Evolutionary conservation across 768 basidiomycete species (phyloP), one percentile per base, ranked within the genome.

Genomic region (Cystofilobasidium capitatum): DNA sequence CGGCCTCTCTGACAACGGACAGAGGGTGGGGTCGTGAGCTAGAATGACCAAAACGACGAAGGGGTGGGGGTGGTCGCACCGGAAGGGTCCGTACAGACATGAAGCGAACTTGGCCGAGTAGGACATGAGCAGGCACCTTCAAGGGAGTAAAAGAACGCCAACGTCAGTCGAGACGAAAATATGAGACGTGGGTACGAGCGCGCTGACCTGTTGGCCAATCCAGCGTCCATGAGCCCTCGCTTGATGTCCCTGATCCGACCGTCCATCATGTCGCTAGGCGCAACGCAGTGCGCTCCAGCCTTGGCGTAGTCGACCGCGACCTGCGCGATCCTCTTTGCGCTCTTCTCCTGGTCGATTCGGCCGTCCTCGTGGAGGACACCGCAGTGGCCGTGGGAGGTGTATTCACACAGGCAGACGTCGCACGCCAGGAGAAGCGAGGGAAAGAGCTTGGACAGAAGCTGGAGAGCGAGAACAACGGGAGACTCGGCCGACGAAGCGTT

Each of bases 221-320:
- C 91, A 49, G 82, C 82, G 68, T 89, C 86, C 68, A 97, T 89
- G 64, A 99, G 80, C 3, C 81, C 83, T 42, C 84, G 81, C 77
- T 99, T 99, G 78, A 99, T 98, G 17, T 85, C 85, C 70, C 83
- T 85, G 70, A 99, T 85, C 24, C 94, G 82, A 0, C 94, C 96
- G 75, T 99, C 96, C 92, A 98, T 98, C 96, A 99, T 99, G 77
- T 98, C 96, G 74, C 92, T 96, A 9, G 96, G 96, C 1, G 96
- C 96, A 66, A 99, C 93, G 74, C 91, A 91, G 77, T 98, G 91
- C 0, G 91, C 96, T n/a, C 96, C 96, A 0, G 96, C 96, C 63
- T 82, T 81, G 0, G 93, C 96, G 71, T 99, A 99, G 74, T 83
- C 85, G 55, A 98, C 81, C 0, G 96, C 91, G 31, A 99, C 93